Evolutionary conservation across 129 eudicot species (phyloP).

Genomic region (Helianthus annuus): HanXRQr2.0-SUNRISE NC_035441.2:181124647-181125146

Average conservation of each 20-base stretch:
- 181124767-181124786: slow-evolving; percentile 68
- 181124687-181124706: slow-evolving; percentile 76
- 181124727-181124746: slow-evolving; percentile 50
- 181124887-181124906: slow-evolving; percentile 23
- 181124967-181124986: slow-evolving; percentile 13
- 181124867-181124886: slow-evolving; percentile 30
- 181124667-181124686: neutral
- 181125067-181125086: slow-evolving; percentile 26
- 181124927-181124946: slow-evolving; percentile 22
- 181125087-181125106: slow-evolving; percentile 23
- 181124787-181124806: slow-evolving; percentile 47
- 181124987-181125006: slow-evolving; percentile 26
- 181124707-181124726: slow-evolving; percentile 50
- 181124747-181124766: slow-evolving; percentile 63
- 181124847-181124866: slow-evolving; percentile 27
- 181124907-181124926: slow-evolving; percentile 7
- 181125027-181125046: slow-evolving; percentile 21
- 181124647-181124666: neutral
- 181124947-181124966: slow-evolving; percentile 31
- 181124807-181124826: slow-evolving; percentile 49
- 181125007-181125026: slow-evolving; percentile 28
- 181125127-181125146: neutral
- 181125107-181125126: slow-evolving; percentile 28
- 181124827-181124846: slow-evolving; percentile 29
- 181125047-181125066: slow-evolving; percentile 27